Conservation (phyloP, 495 filamentous ascomycete species). For the Margaritispora aquatica region DNA sequence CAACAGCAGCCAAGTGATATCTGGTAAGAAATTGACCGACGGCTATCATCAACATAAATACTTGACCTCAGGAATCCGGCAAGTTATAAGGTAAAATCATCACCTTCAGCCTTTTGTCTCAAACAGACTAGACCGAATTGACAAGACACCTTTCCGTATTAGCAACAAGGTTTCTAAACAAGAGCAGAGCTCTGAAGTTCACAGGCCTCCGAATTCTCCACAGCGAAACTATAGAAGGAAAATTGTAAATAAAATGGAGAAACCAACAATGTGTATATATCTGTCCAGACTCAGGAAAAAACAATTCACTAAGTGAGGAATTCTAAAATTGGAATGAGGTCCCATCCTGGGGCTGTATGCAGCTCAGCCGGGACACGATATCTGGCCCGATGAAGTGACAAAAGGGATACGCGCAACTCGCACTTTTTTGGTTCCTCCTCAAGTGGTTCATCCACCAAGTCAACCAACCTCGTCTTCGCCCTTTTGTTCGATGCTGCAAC, state of each 20-base stretch:
- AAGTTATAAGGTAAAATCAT: too few species aligned
- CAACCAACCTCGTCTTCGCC: not conserved
- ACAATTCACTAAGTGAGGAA: not conserved
- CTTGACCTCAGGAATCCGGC: too few species aligned
- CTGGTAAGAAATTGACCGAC: too few species aligned
- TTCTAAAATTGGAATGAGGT: not conserved
- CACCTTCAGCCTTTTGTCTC: not conserved
- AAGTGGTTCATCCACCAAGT: not conserved
- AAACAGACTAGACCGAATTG: not conserved
- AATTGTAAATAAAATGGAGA: not conserved
- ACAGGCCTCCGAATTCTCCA: not conserved
- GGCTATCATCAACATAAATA: too few species aligned
- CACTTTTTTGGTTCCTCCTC: slow-evolving; percentile 2
- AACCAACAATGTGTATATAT: not conserved
- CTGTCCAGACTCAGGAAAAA: not conserved
- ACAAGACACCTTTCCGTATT: not conserved
- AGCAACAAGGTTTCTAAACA: not conserved
- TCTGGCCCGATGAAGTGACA: slow-evolving; percentile 14
- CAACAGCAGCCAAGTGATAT: too few species aligned
- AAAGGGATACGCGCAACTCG: slow-evolving; percentile 1
- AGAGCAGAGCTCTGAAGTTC: not conserved
- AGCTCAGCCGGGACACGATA: slow-evolving; percentile 11
- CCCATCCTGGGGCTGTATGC: not conserved
- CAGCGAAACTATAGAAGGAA: not conserved
- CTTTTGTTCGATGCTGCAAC: slow-evolving; percentile 19